Base-by-base conservation (phyloP, 768 basidiomycete species). In the Tricholoma saponaceum region DNA sequence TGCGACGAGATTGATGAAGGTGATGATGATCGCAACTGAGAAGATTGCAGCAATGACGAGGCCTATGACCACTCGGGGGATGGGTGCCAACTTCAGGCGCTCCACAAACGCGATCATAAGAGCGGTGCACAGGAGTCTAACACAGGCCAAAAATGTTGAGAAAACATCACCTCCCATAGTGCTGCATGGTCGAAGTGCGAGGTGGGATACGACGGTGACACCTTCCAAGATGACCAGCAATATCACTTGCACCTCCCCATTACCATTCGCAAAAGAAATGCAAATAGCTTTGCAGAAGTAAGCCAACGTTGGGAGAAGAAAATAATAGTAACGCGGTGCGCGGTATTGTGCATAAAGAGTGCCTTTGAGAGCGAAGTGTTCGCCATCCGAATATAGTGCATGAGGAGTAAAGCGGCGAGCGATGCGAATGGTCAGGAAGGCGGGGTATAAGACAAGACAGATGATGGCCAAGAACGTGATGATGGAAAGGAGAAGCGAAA, bases 31-130 rank as follows among this genome's bases (percentile, higher is more conserved):
- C 0, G 90, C 81, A 37, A 91, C 72, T 13, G 88, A 87, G 68
- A 84, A 88, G 35, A 93, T 76, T 30, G 89, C 82, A 12, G 86
- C 83, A 37, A 84, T 78, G 60, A 92, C 80, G 56, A 90, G 79
- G 20, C 92, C 93, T 56, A 97, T 86, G 32, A 82, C 86, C 1
- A 90, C 88, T 18, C 93, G 83, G 1, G 90, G 86, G 63, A 96
- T 96, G 39, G 93, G 78, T 16, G 77, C 72, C 32, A 95, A 79
- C 5, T 76, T 69, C 23, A 94, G 66, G 8, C 71, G 74, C 60
- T 90, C 79, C 49, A 92, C 73, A 69, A 95, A 97, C 0, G 90
- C 83, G 60, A 96, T 80, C 74, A 90, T 74, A 20, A 93, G 68
- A 5, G 84, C 87, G 25, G 86, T 84, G 56, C 83, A 86, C 10